phyloP scores from a whole-genome alignment of 257 asterid species.

The Lycium ferocissimum region DNA sequence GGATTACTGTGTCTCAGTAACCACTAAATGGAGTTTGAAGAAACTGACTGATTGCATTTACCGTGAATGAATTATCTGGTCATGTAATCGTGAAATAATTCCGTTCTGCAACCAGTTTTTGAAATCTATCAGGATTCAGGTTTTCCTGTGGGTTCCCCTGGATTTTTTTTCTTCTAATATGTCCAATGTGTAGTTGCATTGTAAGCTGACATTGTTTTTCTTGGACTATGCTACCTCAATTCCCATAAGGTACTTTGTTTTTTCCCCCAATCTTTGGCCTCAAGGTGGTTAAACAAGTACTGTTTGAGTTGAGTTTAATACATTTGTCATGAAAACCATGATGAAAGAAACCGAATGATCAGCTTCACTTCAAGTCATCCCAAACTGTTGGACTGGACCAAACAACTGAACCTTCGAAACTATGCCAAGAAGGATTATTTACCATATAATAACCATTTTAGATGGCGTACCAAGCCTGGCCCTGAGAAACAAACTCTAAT shows the following conservation, averaged over 20 bases:
- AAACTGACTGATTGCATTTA: neutral
- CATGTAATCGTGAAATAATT: neutral
- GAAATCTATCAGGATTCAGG: too few species aligned
- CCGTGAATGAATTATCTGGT: neutral
- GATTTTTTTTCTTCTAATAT: neutral
- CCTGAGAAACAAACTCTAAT: neutral
- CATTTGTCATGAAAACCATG: neutral
- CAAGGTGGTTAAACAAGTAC: neutral
- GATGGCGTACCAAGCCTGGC: neutral
- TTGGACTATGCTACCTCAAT: conserved; percentile 7
- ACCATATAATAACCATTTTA: neutral
- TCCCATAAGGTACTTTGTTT: too few species aligned
- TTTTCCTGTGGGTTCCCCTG: neutral
- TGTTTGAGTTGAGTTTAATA: neutral
- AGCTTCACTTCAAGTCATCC: neutral
- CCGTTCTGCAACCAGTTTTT: too few species aligned
- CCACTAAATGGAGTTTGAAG: neutral
- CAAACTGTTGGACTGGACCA: too few species aligned
- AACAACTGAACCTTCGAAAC: neutral
- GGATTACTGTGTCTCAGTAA: neutral
- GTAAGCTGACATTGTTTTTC: neutral
- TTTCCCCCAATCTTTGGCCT: neutral
- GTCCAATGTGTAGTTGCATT: neutral
- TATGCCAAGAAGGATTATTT: neutral
- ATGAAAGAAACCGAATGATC: neutral